phyloP scores from a whole-genome alignment of 2,329 filamentous ascomycete genomes.

The Microsporum canis region DNA sequence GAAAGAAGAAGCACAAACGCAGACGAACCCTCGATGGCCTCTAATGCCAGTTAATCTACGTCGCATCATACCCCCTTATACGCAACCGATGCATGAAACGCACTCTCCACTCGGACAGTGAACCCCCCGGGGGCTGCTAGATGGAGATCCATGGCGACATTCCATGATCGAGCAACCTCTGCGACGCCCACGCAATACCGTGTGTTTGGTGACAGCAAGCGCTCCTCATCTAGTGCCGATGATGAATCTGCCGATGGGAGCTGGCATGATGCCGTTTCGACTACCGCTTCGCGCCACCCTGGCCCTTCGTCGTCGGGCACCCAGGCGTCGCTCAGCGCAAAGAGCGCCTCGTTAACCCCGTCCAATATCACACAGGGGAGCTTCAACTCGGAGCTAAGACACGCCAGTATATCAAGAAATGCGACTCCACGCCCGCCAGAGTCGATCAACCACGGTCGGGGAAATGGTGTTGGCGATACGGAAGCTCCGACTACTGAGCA shows the following conservation, averaged over 20 bases:
- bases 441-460: slow-evolving; percentile 39
- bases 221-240: slow-evolving; percentile 29
- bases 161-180: slow-evolving; percentile 33
- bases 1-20: not conserved
- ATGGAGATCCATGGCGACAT: slow-evolving; percentile 38
- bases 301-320: slow-evolving; percentile 48
- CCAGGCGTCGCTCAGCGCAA: slow-evolving; percentile 47
- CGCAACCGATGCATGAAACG: slow-evolving; percentile 1
- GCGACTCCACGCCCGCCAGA: slow-evolving; percentile 47
- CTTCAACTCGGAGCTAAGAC: slow-evolving; percentile 79
- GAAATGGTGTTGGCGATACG: slow-evolving; percentile 46
- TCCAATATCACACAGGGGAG: slow-evolving; percentile 67
- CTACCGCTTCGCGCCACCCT: slow-evolving; percentile 26
- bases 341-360: slow-evolving; percentile 59
- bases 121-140: slow-evolving; percentile 23
- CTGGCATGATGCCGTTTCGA: slow-evolving; percentile 27
- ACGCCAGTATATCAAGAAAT: slow-evolving; percentile 51
- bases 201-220: slow-evolving; percentile 27
- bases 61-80: not conserved
- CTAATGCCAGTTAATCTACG: not conserved
- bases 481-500: slow-evolving; percentile 54
- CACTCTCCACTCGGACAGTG: slow-evolving; percentile 10
- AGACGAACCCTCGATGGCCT: not conserved
- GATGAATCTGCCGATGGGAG: slow-evolving; percentile 29
- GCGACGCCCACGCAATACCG: slow-evolving; percentile 34